Base-by-base conservation (phyloP, 441 rosid genomes). In the Syzygium syzygioides region DNA sequence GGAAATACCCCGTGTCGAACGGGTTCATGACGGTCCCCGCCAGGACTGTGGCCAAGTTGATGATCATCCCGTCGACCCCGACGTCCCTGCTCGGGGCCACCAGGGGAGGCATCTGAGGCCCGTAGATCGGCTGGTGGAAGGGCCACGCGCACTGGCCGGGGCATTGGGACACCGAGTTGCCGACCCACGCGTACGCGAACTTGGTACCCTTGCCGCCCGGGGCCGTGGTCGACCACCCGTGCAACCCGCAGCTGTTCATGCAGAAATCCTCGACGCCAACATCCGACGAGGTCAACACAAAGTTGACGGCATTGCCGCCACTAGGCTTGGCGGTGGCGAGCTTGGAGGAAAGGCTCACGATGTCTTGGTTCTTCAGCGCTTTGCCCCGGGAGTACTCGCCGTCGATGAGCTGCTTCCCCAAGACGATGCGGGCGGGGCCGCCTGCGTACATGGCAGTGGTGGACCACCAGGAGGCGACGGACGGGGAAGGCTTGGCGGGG, bases 91-190 rank as follows among this genome's bases (percentile, higher is more conserved):
- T 87, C 19, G 89, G 89, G 18, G 89, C 79, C 20, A 79, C 59
- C 48, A 87, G 55, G 37, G 86, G 89, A 32, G 89, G 79, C 6
- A 55, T 45, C 89, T 80, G 89, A n/a, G 89, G 89, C 20, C 89
- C 89, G 86, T 80, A 87, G 89, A 87, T 87, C 20, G 89, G 89
- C 86, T 48, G 86, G 86, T 87, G 86, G 79, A 87, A 87, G 14
- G 89, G 89, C 89, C 89, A 87, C 13, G 89, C 86, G 76, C 89
- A 87, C 55, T 87, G 89, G 30, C 89, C 89, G 5, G 89, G 89
- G 68, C 89, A 87, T 86, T 87, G 89, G 56, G 28, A 55, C 41
- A 7, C 86, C 12, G 89, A 56, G 86, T 87, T 87, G 23, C 89
- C 89, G 79, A 87, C 89, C 89, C 89, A 87, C 55, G 86, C 89